Conservation (phyloP, 306 rosid species). For the Rubus parviflorus region DNA sequence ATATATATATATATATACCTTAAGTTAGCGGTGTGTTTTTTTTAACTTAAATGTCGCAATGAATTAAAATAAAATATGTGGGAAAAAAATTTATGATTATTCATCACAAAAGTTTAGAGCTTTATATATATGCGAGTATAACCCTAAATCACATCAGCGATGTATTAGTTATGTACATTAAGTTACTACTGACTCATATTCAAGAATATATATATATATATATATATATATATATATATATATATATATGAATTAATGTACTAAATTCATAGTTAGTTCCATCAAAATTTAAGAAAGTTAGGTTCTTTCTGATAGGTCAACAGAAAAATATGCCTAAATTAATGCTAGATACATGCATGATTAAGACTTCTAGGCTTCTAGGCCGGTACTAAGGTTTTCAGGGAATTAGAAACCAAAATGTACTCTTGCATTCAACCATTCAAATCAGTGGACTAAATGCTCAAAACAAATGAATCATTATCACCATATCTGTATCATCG, state of each 20-base stretch:
- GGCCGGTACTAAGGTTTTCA: neutral
- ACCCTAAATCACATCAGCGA: no score
- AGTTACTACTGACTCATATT: no score
- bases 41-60: no score
- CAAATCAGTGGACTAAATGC: neutral
- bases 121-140: no score
- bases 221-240: no score
- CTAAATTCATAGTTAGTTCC: neutral
- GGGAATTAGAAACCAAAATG: conserved; percentile 12
- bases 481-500: neutral
- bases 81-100: no score
- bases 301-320: conserved; percentile 26
- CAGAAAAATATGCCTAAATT: neutral
- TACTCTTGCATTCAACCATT: conserved; percentile 8
- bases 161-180: neutral
- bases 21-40: no score
- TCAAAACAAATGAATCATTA: neutral
- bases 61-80: no score
- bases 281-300: conserved; percentile 4
- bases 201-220: no score
- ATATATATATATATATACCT: no score
- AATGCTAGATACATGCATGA: neutral
- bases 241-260: no score
- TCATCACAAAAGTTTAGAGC: no score
- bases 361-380: neutral